Percentiles rank a stretch among this genome's conserved stretches.
phyloP scores from a whole-genome alignment of 2,329 filamentous ascomycete genomes.

The Fusarium poae region DNA sequence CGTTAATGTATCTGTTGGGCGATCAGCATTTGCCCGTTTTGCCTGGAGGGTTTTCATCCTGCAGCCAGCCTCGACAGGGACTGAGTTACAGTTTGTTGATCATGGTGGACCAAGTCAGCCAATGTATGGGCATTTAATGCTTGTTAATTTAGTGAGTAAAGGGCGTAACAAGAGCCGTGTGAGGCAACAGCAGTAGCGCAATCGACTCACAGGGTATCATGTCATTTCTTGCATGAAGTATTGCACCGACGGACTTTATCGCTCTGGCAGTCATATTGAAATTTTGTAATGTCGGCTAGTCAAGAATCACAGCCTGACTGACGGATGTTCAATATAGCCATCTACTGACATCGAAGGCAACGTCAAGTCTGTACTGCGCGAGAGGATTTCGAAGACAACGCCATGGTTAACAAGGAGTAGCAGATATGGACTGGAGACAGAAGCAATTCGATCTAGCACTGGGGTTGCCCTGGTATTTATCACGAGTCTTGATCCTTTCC shows the following conservation, averaged over 20 bases:
- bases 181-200: background rate
- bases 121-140: background rate
- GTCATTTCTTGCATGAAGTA: background rate
- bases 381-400: background rate
- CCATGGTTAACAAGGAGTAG: background rate
- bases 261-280: background rate
- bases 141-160: background rate
- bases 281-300: background rate
- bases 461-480: background rate
- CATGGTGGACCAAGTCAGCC: background rate
- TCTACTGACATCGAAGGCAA: background rate
- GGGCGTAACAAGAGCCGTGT: background rate
- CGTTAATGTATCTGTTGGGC: background rate
- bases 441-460: background rate
- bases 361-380: background rate
- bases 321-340: background rate
- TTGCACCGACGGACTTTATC: background rate
- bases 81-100: background rate
- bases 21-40: background rate
- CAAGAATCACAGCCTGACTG: background rate
- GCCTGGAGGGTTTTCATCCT: background rate
- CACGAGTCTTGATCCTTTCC: background rate
- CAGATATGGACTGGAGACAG: background rate
- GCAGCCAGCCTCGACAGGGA: background rate
- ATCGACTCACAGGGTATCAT: background rate